Evolutionary conservation across 169 alveolate genomes (phyloP).

Genomic region (Perkinsus marinus): DNA sequence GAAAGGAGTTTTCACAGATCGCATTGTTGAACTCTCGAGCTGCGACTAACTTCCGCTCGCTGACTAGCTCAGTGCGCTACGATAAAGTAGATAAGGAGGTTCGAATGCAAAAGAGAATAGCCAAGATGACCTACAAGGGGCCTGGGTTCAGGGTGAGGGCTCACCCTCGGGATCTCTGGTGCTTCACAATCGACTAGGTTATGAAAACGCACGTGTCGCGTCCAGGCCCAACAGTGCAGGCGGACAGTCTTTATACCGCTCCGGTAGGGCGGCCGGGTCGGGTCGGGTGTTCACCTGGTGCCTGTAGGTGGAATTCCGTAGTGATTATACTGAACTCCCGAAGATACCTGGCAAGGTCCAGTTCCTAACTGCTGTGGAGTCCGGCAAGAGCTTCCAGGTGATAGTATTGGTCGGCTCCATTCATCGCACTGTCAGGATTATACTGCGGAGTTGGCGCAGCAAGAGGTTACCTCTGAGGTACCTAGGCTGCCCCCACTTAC

Average conservation of each 20-base stretch:
- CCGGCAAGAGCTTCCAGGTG: background rate
- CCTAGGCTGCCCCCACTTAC: background rate
- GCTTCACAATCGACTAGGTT: background rate
- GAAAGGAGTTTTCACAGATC: background rate
- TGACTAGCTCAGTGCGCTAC: background rate
- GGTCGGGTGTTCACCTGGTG: background rate
- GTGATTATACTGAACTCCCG: background rate
- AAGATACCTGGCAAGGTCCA: background rate
- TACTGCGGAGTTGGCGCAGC: background rate
- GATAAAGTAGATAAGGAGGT: background rate
- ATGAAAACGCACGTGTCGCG: background rate
- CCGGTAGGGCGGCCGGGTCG: background rate
- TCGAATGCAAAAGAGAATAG: background rate
- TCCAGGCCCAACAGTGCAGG: background rate
- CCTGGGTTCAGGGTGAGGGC: background rate
- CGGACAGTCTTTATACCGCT: background rate
- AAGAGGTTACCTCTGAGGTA: background rate
- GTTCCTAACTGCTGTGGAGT: background rate
- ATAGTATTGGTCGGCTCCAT: background rate
- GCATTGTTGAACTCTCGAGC: background rate
- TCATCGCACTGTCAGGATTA: background rate
- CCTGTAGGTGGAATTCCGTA: background rate
- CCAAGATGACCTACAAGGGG: background rate
- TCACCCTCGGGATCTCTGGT: background rate
- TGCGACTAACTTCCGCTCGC: background rate